Percentiles rank a stretch among this genome's conserved stretches.
phyloP scores from a whole-genome alignment of 2,329 filamentous ascomycete species.

The Colletotrichum godetiae region DNA sequence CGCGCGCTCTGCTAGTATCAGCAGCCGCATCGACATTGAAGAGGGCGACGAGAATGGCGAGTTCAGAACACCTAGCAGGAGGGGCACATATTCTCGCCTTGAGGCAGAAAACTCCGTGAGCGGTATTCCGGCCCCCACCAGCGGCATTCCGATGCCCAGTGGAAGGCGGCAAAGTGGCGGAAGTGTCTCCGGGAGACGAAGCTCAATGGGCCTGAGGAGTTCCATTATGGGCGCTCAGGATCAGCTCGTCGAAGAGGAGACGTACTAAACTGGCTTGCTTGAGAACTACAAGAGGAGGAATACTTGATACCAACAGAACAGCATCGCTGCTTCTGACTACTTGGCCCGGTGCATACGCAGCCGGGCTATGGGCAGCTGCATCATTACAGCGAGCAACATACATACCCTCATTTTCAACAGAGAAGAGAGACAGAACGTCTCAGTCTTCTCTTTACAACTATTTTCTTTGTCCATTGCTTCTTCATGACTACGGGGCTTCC shows the following conservation, averaged over 20 bases:
- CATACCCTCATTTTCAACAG: constrained; percentile 11
- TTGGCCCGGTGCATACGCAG: constrained; percentile 20
- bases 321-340: constrained; percentile 45
- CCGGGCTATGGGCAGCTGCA: not conserved
- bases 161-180: constrained; percentile 57
- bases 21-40: constrained; percentile 60
- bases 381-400: constrained; percentile 23
- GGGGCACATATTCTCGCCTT: constrained; percentile 63
- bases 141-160: constrained; percentile 59
- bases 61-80: constrained; percentile 64
- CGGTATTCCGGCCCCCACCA: constrained; percentile 54
- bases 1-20: constrained; percentile 68
- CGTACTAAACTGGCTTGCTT: constrained; percentile 53
- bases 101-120: constrained; percentile 54
- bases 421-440: constrained; percentile 12
- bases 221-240: constrained; percentile 47
- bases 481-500: constrained; percentile 20
- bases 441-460: not conserved
- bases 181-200: constrained; percentile 41
- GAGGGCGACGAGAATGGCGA: constrained; percentile 56
- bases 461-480: constrained; percentile 33
- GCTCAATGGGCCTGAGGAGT: constrained; percentile 47
- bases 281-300: not conserved
- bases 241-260: constrained; percentile 64
- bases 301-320: constrained; percentile 39